Base-by-base conservation (phyloP, 768 basidiomycete species). In the Psilocybe azurescens region DNA sequence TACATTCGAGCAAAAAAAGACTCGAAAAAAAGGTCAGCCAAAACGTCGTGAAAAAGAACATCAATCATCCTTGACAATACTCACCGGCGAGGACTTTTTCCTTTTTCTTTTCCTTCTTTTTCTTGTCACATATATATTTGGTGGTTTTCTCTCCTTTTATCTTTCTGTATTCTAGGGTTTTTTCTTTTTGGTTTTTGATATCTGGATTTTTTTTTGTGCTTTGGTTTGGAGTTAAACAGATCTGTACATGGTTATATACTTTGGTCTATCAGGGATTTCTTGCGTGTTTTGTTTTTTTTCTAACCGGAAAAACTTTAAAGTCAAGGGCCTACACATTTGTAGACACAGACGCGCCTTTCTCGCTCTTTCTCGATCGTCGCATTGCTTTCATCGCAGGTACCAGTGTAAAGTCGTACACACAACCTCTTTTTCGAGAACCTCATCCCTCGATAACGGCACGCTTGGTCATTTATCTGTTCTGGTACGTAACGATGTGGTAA, bases 121-220 rank as follows among this genome's bases (percentile, higher is more conserved):
- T 53, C 24, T 30, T 48, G 38, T 39, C 24, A 33, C 47, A 57
- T 62, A 39, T 50, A 20, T 56, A 51, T 38, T n/a, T 51, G 44
- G 44, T 48, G 11, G 24, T 44, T 56, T 57, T 57, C 47, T 56
- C 52, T 53, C 55, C 13, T 56, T 39, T 53, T 63, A 60, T 59
- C 50, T 58, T 56, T 50, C 28, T 36, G 38, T 36, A 48, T 46
- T 62, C 49, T 52, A 50, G 16, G 36, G 30, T 46, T 41, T 51
- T 53, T 39, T 53, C 20, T 46, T 50, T 62, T 41, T 49, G 33
- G 52, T 53, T 29, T 14, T 56, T 18, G 33, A 4, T 44, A 7
- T 47, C 5, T 14, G 53, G 33, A 18, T 57, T 57, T 60, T 52
- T 56, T 47, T 18, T 18, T 58, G 9, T 49, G 11, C n/a, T 47